phyloP scores from a whole-genome alignment of 1,139 yeast species.

The Debaryomyces singareniensis region DNA sequence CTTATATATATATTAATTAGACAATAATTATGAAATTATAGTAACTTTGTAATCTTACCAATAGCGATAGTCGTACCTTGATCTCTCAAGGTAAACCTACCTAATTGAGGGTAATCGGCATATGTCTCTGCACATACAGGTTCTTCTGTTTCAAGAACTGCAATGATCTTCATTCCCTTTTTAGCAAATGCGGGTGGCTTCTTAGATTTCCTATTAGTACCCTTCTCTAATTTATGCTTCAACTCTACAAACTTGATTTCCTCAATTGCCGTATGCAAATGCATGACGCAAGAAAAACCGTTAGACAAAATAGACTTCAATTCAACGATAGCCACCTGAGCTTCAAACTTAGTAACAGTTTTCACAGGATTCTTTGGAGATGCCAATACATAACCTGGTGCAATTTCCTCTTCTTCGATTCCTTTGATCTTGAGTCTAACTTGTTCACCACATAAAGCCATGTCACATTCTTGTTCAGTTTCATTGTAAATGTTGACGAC shows the following conservation, averaged over 20 bases:
- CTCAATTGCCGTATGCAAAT: slow-evolving; percentile 96
- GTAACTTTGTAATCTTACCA: slow-evolving; percentile 84
- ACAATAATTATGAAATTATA: slow-evolving; percentile 16
- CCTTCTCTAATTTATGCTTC: slow-evolving; percentile 90
- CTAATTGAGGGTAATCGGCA: slow-evolving; percentile 88
- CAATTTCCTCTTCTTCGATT: slow-evolving; percentile 93
- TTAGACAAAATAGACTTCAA: slow-evolving; percentile 88
- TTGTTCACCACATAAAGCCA: slow-evolving; percentile 95
- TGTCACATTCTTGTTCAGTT: slow-evolving; percentile 89
- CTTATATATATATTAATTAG: slow-evolving; percentile 1
- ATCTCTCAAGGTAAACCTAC: slow-evolving; percentile 96
- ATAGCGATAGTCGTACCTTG: slow-evolving; percentile 98
- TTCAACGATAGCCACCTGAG: slow-evolving; percentile 95
- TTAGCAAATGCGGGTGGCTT: slow-evolving; percentile 98
- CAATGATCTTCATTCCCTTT: slow-evolving; percentile 98
- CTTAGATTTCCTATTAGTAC: slow-evolving; percentile 93
- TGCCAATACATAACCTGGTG: slow-evolving; percentile 86
- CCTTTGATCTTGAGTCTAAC: slow-evolving; percentile 90
- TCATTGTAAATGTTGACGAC: slow-evolving; percentile 85
- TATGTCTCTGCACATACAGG: slow-evolving; percentile 93
- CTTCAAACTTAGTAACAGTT: slow-evolving; percentile 86
- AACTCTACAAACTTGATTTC: slow-evolving; percentile 80
- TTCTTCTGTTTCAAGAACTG: slow-evolving; percentile 75
- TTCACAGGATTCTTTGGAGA: slow-evolving; percentile 84
- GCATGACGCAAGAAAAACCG: slow-evolving; percentile 98